A percentile compares a stretch with the other conserved stretches of the same genome.
Evolutionary conservation across 2,329 filamentous ascomycete species (phyloP).

Genomic region (Onygena corvina): DNA sequence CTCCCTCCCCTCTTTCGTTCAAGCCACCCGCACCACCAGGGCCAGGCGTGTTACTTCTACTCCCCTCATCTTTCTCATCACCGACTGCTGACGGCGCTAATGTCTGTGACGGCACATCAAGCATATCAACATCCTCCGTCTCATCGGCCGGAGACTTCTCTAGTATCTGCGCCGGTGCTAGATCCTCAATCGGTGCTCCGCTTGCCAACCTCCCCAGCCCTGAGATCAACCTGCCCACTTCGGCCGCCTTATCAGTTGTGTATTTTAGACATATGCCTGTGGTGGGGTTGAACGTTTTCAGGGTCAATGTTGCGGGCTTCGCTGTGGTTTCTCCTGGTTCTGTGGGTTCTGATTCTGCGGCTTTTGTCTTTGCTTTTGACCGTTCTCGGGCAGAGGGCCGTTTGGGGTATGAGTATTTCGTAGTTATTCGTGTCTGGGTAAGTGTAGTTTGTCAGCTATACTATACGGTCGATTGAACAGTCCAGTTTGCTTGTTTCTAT

Average conservation of each 20-base stretch:
- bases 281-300: slow-evolving; percentile 81
- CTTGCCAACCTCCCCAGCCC: slow-evolving; percentile 65
- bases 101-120: slow-evolving; percentile 24
- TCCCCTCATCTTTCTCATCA: slow-evolving; percentile 29
- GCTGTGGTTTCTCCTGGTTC: slow-evolving; percentile 28
- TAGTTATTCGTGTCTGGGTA: slow-evolving; percentile 72
- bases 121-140: slow-evolving; percentile 22
- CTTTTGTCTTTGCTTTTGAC: slow-evolving; percentile 17
- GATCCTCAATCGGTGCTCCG: slow-evolving; percentile 40
- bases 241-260: slow-evolving; percentile 76
- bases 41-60: slow-evolving; percentile 20
- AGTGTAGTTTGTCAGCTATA: slow-evolving; percentile 9
- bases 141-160: slow-evolving; percentile 27
- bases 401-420: slow-evolving; percentile 64
- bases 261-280: slow-evolving; percentile 82
- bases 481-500: not conserved
- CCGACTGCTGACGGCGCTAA: slow-evolving; percentile 13
- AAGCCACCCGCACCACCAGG: slow-evolving; percentile 49
- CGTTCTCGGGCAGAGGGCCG: slow-evolving; percentile 24
- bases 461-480: not conserved
- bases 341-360: slow-evolving; percentile 24
- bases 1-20: slow-evolving; percentile 58
- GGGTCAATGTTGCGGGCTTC: slow-evolving; percentile 56
- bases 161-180: slow-evolving; percentile 26
- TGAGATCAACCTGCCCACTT: slow-evolving; percentile 71